Evolutionary conservation across 176 grass and related monocot genomes (phyloP).

Genomic region (Pontederia paniculata): DNA sequence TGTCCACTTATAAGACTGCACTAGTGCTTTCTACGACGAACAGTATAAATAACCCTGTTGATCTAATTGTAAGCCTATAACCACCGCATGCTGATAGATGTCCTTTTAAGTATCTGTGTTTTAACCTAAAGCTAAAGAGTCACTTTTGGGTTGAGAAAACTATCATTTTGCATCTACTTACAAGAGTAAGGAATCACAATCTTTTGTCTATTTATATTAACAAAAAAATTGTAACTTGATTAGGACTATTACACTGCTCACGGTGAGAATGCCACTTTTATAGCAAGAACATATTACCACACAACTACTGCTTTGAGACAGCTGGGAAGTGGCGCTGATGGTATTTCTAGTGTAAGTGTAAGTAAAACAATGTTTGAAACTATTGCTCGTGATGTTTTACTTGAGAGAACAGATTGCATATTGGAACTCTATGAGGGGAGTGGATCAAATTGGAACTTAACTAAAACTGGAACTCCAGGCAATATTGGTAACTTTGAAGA

Average conservation of each 20-base stretch:
- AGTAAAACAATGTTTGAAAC: slow-evolving; percentile 90
- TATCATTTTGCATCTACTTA: too few relatives aligned
- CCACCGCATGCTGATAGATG: too few relatives aligned
- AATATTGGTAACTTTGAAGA: slow-evolving; percentile 97
- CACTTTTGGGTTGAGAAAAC: too few relatives aligned
- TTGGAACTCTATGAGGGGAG: slow-evolving; percentile 90
- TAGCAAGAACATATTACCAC: slow-evolving; percentile 86
- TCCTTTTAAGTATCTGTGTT: too few relatives aligned
- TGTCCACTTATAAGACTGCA: too few relatives aligned
- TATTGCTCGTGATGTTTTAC: slow-evolving; percentile 76
- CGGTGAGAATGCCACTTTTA: slow-evolving; percentile 82
- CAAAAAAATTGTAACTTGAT: not conserved
- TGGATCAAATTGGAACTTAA: slow-evolving; percentile 81
- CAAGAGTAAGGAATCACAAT: not conserved
- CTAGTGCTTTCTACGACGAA: too few relatives aligned
- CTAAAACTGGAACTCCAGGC: slow-evolving; percentile 85
- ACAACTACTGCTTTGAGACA: slow-evolving; percentile 81
- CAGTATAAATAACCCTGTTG: too few relatives aligned
- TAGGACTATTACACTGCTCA: slow-evolving; percentile 98
- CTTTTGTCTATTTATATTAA: not conserved
- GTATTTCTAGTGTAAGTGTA: slow-evolving; percentile 72
- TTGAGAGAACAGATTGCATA: slow-evolving; percentile 79
- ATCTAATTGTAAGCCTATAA: too few relatives aligned
- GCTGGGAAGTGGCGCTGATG: slow-evolving; percentile 52
- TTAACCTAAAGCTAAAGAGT: too few relatives aligned